phyloP scores from a whole-genome alignment of 2,329 filamentous ascomycete genomes.

The Alternaria triticina region DNA sequence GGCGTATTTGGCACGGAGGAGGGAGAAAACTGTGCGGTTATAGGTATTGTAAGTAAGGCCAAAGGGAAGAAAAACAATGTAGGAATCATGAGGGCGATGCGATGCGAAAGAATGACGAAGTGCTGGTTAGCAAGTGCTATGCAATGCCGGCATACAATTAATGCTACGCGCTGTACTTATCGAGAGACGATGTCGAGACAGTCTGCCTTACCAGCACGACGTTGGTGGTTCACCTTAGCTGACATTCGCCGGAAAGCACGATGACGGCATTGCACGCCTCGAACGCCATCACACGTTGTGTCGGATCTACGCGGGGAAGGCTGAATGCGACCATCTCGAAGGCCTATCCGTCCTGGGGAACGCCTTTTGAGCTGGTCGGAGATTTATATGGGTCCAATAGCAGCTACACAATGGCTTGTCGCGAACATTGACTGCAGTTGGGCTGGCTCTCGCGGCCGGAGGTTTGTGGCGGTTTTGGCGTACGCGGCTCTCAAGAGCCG shows the following conservation, averaged over 20 bases:
- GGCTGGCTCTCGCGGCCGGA: not conserved
- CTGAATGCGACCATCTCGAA: constrained; percentile 9
- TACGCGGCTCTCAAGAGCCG: not conserved
- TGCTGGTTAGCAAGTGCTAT: not conserved
- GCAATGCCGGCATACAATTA: not conserved
- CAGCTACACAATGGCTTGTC: not conserved
- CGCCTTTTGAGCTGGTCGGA: not conserved
- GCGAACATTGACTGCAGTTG: not conserved
- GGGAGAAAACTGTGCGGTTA: constrained; percentile 21
- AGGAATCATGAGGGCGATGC: constrained; percentile 21
- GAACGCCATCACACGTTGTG: constrained; percentile 15
- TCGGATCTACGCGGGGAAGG: constrained; percentile 20
- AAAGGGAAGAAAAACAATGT: constrained; percentile 11
- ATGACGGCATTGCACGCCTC: constrained; percentile 22
- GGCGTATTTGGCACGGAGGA: constrained; percentile 4
- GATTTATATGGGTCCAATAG: not conserved
- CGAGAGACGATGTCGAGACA: not conserved
- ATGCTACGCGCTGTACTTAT: not conserved
- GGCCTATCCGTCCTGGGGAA: not conserved
- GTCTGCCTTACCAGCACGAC: not conserved
- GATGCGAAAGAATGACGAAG: constrained; percentile 17
- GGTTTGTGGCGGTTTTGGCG: not conserved
- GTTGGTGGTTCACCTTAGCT: constrained; percentile 1
- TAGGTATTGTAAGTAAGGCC: constrained; percentile 7
- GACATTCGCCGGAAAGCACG: constrained; percentile 12